Evolutionary conservation across 805 yeast species (phyloP).

Genomic region (Metschnikowia vanudenii): DNA sequence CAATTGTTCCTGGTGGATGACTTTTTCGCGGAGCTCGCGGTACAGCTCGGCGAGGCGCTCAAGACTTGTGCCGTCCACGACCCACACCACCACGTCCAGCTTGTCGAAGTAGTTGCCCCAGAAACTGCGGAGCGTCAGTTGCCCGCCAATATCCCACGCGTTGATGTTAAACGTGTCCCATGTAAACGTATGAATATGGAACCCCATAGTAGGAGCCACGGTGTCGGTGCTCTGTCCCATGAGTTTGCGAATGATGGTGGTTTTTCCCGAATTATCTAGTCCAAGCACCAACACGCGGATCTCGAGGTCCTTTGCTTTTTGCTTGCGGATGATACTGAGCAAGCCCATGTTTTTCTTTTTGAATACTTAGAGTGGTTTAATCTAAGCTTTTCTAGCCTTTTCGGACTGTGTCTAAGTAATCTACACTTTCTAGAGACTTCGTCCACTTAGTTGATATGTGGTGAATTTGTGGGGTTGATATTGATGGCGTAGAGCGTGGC

Average conservation of each 20-base stretch:
- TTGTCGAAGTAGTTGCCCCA: slow-evolving; percentile 87
- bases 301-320: slow-evolving; percentile 76
- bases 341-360: slow-evolving; percentile 63
- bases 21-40: slow-evolving; percentile 56
- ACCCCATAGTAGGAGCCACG: slow-evolving; percentile 91
- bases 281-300: slow-evolving; percentile 76
- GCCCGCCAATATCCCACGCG: slow-evolving; percentile 87
- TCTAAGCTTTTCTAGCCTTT: background rate
- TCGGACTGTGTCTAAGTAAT: too few relatives aligned
- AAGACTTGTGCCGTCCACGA: slow-evolving; percentile 64
- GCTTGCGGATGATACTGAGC: slow-evolving; percentile 74
- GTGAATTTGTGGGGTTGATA: too few relatives aligned
- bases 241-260: slow-evolving; percentile 69
- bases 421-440: too few relatives aligned
- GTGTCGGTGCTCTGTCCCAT: slow-evolving; percentile 48
- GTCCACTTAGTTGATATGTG: too few relatives aligned
- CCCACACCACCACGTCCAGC: slow-evolving; percentile 78
- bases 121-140: slow-evolving; percentile 38
- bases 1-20: slow-evolving; percentile 66
- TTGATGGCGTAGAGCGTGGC: too few relatives aligned
- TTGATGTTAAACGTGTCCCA: slow-evolving; percentile 48
- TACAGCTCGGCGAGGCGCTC: slow-evolving; percentile 66
- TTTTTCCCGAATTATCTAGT: slow-evolving; percentile 87
- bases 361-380: background rate
- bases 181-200: slow-evolving; percentile 64